Evolutionary conservation across 805 yeast species (phyloP), one percentile per base, ranked within the genome.

Genomic region (Spathaspora sp.): DNA sequence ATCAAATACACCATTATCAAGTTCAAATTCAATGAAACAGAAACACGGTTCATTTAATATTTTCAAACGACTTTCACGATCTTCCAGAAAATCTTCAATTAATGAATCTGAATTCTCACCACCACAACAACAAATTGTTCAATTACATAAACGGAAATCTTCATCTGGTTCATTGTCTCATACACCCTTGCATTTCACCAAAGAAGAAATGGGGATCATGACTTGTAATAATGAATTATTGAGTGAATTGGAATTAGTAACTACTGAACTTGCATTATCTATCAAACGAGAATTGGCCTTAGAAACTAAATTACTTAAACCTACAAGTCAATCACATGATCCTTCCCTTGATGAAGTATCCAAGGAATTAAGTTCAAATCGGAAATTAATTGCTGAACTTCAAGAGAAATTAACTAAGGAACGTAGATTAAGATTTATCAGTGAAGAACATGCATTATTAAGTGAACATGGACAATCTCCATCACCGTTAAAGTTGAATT

Each of bases 201-300:
- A 82, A 40, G 86, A 83, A 19, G 90, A 87, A 57, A 63, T 84
- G 49, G 83, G 84, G 1, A 70, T 86, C 7, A 73, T 87, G 70
- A 79, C 74, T 35, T 82, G 86, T 49, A 86, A 83, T 55, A 75
- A 75, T 47, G 79, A 77, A 23, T 65, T 87, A 40, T 72, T 86
- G 58, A 76, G 78, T 50, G 93, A 87, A 60, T 66, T 88, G 42
- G 86, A 84, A 53, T 60, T 86, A 20, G 85, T 88, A 1, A 84
- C 92, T 0, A 78, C 80, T 23, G 96, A 87, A 60, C 71, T 88
- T 47, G 92, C 91, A 0, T 81, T 81, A 20, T 83, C 92, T 0
- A 85, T 87, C 45, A 78, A 81, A 49, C 70, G 94, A 42, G 96
- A 88, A 62, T 71, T 86, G n/a, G 63, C 72, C 17, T 62, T 87